Percentiles rank a stretch among this genome's conserved stretches.
phyloP scores from a whole-genome alignment of 1,284 basidiomycete genomes.

The Schizopora paradoxa region DNA sequence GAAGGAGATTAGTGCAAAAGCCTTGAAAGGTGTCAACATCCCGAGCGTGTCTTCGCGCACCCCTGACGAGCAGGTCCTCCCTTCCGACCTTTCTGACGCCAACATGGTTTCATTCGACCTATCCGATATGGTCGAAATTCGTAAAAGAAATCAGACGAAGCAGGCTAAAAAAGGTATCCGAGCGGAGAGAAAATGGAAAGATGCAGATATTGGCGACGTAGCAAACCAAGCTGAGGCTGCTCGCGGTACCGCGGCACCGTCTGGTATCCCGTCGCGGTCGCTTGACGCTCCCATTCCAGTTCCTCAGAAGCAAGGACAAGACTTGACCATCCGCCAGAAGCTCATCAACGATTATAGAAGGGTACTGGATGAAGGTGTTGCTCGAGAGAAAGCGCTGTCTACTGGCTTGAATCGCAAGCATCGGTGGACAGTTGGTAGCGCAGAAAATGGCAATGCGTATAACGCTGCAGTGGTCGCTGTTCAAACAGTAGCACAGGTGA shows the following conservation, averaged over 20 bases:
- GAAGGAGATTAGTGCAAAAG: too few species aligned
- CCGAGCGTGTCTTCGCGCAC: background rate
- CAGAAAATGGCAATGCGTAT: constrained; percentile 9
- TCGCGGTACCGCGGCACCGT: background rate
- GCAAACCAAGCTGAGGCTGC: background rate
- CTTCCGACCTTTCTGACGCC: background rate
- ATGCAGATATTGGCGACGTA: background rate
- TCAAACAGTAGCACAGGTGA: background rate
- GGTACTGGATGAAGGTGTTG: background rate
- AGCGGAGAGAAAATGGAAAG: background rate
- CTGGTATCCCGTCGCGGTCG: background rate
- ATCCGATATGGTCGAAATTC: background rate
- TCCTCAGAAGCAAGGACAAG: background rate
- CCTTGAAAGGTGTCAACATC: constrained; percentile 4
- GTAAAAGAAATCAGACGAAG: background rate
- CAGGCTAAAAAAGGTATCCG: background rate
- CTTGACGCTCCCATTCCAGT: too few species aligned
- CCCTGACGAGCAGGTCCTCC: background rate
- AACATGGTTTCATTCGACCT: background rate
- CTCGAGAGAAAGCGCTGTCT: background rate
- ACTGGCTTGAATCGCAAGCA: constrained; percentile 1
- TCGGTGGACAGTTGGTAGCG: background rate
- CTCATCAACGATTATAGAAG: background rate
- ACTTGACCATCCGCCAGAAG: background rate
- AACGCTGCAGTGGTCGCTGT: constrained; percentile 12